Evolutionary conservation across 805 yeast species (phyloP).

Genomic region (Candida odintsovae): DNA sequence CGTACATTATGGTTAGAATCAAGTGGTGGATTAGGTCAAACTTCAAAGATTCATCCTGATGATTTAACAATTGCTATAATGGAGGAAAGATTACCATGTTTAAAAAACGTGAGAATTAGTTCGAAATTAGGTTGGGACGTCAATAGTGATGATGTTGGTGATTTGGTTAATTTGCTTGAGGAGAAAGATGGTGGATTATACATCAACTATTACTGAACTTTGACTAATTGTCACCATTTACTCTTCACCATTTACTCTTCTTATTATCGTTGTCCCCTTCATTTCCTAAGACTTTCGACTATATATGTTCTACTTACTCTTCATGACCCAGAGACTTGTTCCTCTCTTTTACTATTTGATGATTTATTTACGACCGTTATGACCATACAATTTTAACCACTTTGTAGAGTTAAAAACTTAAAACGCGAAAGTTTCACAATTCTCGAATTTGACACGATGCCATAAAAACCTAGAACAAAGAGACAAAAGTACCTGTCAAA

Average conservation of each 20-base stretch:
- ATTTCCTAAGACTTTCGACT: no score
- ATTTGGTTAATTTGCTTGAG: constrained; percentile 63
- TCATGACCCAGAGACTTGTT: not conserved
- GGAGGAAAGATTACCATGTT: constrained; percentile 68
- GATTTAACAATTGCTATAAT: constrained; percentile 80
- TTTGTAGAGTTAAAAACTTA: no score
- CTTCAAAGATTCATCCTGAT: constrained; percentile 78
- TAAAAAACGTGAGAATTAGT: constrained; percentile 61
- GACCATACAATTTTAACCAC: not conserved
- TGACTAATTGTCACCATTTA: not conserved
- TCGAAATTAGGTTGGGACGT: constrained; percentile 85
- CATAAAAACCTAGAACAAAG: not conserved
- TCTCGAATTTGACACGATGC: not conserved
- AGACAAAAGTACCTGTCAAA: not conserved
- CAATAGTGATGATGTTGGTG: constrained; percentile 51
- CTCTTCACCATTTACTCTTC: no score
- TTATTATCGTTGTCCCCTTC: no score
- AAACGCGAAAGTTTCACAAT: no score
- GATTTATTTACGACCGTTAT: not conserved
- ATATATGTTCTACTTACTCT: no score
- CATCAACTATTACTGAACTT: constrained; percentile 32
- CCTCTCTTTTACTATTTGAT: not conserved
- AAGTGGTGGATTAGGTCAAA: constrained; percentile 81
- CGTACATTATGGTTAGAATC: constrained; percentile 66
- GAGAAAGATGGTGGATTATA: constrained; percentile 76